Conservation (phyloP, 2,329 filamentous ascomycete species). For the Hymenoscyphus infarciens region DNA sequence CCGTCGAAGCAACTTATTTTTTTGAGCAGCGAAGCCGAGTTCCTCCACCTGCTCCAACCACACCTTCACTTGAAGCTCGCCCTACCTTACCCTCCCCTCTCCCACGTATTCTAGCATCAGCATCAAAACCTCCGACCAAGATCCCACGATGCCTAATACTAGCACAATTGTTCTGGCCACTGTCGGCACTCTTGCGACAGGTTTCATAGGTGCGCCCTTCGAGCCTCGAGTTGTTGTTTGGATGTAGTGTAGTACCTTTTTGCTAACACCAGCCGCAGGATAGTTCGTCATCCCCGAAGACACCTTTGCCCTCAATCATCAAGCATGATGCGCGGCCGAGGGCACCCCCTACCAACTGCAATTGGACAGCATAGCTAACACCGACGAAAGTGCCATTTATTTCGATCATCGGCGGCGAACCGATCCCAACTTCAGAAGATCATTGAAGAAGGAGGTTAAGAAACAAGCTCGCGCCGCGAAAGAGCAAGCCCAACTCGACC, state of each 20-base stretch:
- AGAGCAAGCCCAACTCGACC: slow-evolving; percentile 64
- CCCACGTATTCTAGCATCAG: background rate
- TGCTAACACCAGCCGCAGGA: slow-evolving; percentile 10
- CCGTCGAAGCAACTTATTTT: background rate
- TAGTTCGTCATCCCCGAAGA: slow-evolving; percentile 10
- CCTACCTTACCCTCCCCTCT: background rate
- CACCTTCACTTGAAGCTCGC: slow-evolving; percentile 5
- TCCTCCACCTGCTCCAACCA: slow-evolving; percentile 5
- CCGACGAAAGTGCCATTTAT: slow-evolving; percentile 54
- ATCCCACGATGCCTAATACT: slow-evolving; percentile 44
- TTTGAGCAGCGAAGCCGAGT: background rate
- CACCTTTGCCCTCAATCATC: background rate
- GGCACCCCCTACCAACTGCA: background rate
- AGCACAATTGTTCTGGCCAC: slow-evolving; percentile 58
- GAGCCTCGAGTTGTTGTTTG: background rate
- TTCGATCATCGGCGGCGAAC: slow-evolving; percentile 66
- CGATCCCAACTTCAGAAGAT: slow-evolving; percentile 62
- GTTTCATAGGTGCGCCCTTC: slow-evolving; percentile 51
- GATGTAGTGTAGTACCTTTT: background rate
- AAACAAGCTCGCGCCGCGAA: slow-evolving; percentile 67
- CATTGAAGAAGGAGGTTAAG: slow-evolving; percentile 72
- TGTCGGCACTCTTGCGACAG: slow-evolving; percentile 57
- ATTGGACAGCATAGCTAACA: slow-evolving; percentile 20
- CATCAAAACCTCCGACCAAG: background rate
- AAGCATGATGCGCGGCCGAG: background rate